Evolutionary conservation across 164 flowering plant genomes (phyloP), one percentile per base, ranked within the genome.

Genomic region (Vitis cinerea): DNA sequence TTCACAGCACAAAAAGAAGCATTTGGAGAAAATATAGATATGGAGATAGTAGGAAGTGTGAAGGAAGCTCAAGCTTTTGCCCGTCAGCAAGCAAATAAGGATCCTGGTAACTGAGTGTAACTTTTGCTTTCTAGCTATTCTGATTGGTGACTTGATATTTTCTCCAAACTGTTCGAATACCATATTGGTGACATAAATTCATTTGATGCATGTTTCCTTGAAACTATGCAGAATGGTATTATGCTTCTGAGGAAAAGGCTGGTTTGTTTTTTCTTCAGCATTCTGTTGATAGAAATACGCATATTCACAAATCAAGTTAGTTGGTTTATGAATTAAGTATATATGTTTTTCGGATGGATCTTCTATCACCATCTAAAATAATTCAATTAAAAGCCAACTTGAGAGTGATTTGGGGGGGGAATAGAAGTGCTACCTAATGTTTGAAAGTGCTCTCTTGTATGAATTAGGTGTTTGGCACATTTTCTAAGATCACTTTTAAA

Each of bases 1-100:
- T 77, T 96, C 50, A 31, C 86, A 76, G 97, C 98, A 17, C 97
- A 92, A 70, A 96, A 91, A 77, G 99, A 96, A 79, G 97, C 99
- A n/a, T 93, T 96, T 82, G 94, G 86, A 47, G 99, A 93, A 78
- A 73, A 77, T 50, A 86, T 96, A 71, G 97, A 96, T 64, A 57
- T 96, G 77, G 98, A 96, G 74, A 84, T 96, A 48, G 65, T 84
- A 3, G 99, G 99, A 73, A 96, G 94, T 69, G 44, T 90, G 72
- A 93, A 90, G 77, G 99, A 96, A 74, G 97, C 99, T 70, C 97
- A 89, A 75, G 77, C 84, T 68, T 88, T 88, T 82, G 97, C 93
- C n/a, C 87, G 85, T 37, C 97, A 89, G 81, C 97, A 82, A 72
- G 92, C 97, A 58, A 81, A 71, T 63, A 89, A 88, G 74, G 90